Evolutionary conservation across 768 basidiomycete genomes (phyloP), one percentile per base, ranked within the genome.

Genomic region (Serpula lacrymans): DNA sequence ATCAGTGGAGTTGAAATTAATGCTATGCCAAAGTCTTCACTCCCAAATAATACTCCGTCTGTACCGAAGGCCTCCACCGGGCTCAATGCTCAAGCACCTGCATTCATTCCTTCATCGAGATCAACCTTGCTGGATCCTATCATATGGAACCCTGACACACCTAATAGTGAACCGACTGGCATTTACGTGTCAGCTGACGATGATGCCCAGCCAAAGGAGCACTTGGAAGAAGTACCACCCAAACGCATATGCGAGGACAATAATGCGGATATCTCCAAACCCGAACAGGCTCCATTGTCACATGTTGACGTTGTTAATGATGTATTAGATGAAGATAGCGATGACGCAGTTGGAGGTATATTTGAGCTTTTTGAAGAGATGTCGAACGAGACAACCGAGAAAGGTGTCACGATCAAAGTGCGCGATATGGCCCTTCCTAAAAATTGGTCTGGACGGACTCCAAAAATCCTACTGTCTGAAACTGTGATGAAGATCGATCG

Each of bases 371-470:
- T 95, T 32, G 86, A 93, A 17, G 71, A 72, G 37, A 67, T 77
- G 52, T 55, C 65, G 5, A 74, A 68, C n/a, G 77, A 77, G 47
- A 70, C 72, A n/a, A 78, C 75, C 14, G 59, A 68, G 8, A 59
- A 70, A 38, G 86, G 84, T 11, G 69, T 64, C 7, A 73, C 71
- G 5, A 64, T 85, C 34, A 59, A 49, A 20, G 54, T 84, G 47
- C 71, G 82, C 20, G 80, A 92, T 45, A 84, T 98, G 82, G 56
- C 78, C 2, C 67, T 90, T 18, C 87, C 91, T 2, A 95, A 88
- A 62, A 80, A 88, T 53, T 84, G 82, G 71, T 82, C 88, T 26
- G 85, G 88, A 25, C 82, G 79, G 28, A 83, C 85, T 11, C 91
- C 95, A 8, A 93, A 87, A 60, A 65, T 58, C 12, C 59, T 90